Conservation (phyloP, 2,329 filamentous ascomycete species). For the Macrophomina phaseolina region DNA sequence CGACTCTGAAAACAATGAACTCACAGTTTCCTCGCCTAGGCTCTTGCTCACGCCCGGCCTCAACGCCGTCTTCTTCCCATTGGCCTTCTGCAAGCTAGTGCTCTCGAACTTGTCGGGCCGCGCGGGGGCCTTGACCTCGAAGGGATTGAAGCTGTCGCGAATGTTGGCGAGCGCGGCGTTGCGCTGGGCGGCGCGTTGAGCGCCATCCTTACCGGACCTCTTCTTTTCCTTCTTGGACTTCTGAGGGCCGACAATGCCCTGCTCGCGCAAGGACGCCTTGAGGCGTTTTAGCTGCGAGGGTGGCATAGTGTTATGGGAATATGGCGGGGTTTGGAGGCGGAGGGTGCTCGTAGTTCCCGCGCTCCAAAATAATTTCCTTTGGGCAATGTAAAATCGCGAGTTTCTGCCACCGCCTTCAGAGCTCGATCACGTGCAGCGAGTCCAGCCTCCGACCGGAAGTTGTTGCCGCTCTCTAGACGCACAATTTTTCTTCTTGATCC, state of each 20-base stretch:
- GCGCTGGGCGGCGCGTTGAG: constrained; percentile 77
- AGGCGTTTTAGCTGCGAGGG: constrained; percentile 96
- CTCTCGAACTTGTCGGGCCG: constrained; percentile 85
- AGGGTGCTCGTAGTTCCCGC: neutral
- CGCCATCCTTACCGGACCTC: constrained; percentile 70
- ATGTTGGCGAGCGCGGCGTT: constrained; percentile 82
- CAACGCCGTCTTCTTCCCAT: constrained; percentile 63
- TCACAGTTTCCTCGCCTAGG: constrained; percentile 80
- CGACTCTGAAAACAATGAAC: constrained; percentile 33
- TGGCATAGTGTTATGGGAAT: constrained; percentile 61
- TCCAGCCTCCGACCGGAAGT: neutral
- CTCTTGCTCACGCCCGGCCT: constrained; percentile 86
- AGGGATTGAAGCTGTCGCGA: constrained; percentile 96
- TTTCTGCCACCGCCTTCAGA: neutral
- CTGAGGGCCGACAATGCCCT: constrained; percentile 88
- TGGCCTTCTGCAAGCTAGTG: constrained; percentile 66
- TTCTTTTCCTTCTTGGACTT: constrained; percentile 95
- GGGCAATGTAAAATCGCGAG: constrained; percentile 4
- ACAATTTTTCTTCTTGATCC: neutral
- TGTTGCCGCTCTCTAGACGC: neutral
- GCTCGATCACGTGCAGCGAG: neutral
- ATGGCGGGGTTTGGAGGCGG: constrained; percentile 45
- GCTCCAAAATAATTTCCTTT: constrained; percentile 11
- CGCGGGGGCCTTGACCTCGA: constrained; percentile 84
- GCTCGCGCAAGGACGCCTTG: constrained; percentile 86